Evolutionary conservation across 2,329 filamentous ascomycete genomes (phyloP), one percentile per base, ranked within the genome.

Genomic region (Graphiopsis chlorocephala): DNA sequence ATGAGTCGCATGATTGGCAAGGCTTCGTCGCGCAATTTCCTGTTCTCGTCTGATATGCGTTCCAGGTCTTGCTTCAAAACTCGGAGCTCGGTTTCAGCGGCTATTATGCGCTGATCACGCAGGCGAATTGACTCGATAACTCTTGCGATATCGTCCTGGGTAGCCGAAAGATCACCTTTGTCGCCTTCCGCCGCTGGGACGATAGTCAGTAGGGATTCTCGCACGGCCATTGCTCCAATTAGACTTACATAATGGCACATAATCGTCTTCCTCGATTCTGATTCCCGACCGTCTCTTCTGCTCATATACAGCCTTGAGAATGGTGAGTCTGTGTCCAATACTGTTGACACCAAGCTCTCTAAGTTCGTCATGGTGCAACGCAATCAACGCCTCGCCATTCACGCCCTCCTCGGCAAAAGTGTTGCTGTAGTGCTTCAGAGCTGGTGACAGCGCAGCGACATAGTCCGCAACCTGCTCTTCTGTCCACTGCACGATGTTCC

Each of bases 301-400:
- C 74, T 98, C 93, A 80, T 97, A 98, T 63, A 98, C 93, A 72
- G 89, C 93, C 81, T 97, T 98, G 65, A 99, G 84, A 65, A 99
- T 96, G 25, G 93, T 96, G 72, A 99, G 83, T 66, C 95, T 89
- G 80, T 99, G 95, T 47, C 95, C 95, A 56, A 97, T 92, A 79
- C 94, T 98, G 68, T 84, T 83, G 69, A 99, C 91, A 56, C 93
- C 93, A 88, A 98, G 94, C 75, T 96, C 92, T 79, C 96, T 97
- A 72, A 99, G 82, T 76, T 98, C 94, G 64, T 96, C 91, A 76
- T 98, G 95, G 68, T 91, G 90, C 68, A 99, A 81, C 47, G 92
- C 92, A 64, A 97, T 87, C 68, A 99, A 82, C 61, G 92, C 94
- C 76, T 98, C 93, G 69, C 95, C 95, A 42, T 93, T 90, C 71